Evolutionary conservation across 768 basidiomycete genomes (phyloP).

Genomic region (Leccinum barrowsii): DNA sequence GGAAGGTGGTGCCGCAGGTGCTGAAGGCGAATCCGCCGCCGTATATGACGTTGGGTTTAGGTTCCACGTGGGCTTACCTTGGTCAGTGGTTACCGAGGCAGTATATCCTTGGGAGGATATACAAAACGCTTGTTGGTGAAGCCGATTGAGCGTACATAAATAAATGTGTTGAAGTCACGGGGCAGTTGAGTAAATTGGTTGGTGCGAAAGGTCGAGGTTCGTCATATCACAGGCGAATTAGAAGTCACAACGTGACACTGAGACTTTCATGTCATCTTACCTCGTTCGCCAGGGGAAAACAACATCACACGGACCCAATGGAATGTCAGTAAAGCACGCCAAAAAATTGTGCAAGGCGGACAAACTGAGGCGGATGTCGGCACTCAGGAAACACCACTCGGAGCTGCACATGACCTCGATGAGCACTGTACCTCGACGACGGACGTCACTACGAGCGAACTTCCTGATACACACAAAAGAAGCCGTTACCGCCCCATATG

Average conservation of each 20-base stretch:
- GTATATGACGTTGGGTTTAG: slow-evolving; percentile 49
- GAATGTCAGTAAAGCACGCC: too few species aligned
- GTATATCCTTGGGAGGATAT: slow-evolving; percentile 18
- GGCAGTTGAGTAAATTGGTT: too few species aligned
- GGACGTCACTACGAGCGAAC: neutral
- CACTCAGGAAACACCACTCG: neutral
- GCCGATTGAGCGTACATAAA: neutral
- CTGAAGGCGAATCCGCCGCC: slow-evolving; percentile 45
- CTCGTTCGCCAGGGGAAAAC: too few species aligned
- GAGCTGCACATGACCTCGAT: neutral
- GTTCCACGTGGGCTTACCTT: slow-evolving; percentile 25
- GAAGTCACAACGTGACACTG: too few species aligned
- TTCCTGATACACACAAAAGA: neutral
- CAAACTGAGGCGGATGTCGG: neutral
- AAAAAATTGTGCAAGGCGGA: too few species aligned
- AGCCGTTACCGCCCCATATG: neutral
- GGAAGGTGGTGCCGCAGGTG: slow-evolving; percentile 45
- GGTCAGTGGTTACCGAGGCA: slow-evolving; percentile 25
- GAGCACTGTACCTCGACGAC: too few species aligned
- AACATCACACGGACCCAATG: too few species aligned
- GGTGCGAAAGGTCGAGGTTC: too few species aligned
- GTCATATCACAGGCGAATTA: too few species aligned
- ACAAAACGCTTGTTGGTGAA: slow-evolving; percentile 16
- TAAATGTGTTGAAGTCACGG: neutral
- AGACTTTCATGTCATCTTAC: too few species aligned